Base-by-base conservation (phyloP, 768 basidiomycete species). In the Cyclocybe aegerita region DNA sequence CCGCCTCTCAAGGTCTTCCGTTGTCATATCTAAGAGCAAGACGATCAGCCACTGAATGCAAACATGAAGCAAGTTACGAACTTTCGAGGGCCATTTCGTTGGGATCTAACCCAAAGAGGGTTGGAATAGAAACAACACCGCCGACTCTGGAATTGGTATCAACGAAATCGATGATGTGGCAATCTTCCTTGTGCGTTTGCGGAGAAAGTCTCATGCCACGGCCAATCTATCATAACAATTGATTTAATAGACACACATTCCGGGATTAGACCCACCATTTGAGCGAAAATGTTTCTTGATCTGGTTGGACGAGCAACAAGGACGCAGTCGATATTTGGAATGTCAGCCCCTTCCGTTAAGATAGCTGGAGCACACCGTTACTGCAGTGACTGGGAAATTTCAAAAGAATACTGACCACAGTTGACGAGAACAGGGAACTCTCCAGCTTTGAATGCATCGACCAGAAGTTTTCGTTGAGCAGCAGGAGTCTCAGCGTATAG, bases 301-400 rank as follows among this genome's bases (percentile, higher is more conserved):
- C 88, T 79, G 1, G 95, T 98, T 12, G 95, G 95, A 14, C 92
- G 78, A 11, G 90, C 93, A 14, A 98, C 72, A 32, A 98, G 65
- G 7, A 98, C 79, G 54, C 94, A 97, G 60, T 98, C 95, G 48
- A 97, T 88, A 52, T 90, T 91, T 2, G 95, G 95, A 45, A 98
- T 92, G 71, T 98, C 95, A 14, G 93, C 83, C 3, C 94, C 94
- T 72, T 97, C 94, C 1, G 93, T 96, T 55, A 97, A 73, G 42
- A 97, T 88, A 15, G 92, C 92, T 87, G 46, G 0, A 35, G 36
- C 8, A 29, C 4, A 44, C 11, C 7, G 12, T 31, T 15, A 35
- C 15, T 42, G 14, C 23, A 29, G 42, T 40, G 10, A 43, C 8
- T 50, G 11, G 32, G 3, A 29, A 31, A 8, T 32, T 39, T 30